Conservation (phyloP, 169 alveolate species). For the Babesia ovis region DNA sequence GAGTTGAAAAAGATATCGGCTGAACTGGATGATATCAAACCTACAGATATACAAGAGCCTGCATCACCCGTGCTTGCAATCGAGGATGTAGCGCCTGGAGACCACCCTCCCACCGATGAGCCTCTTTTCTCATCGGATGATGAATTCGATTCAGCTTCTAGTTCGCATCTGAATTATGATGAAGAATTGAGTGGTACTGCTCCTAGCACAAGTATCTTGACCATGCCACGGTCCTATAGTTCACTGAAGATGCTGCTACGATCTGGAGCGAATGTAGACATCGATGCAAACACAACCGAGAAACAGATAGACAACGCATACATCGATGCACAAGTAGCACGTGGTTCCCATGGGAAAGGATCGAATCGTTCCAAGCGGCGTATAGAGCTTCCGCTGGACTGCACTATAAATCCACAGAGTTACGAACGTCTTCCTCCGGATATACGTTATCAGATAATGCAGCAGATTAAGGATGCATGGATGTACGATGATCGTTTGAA, state of each 20-base stretch:
- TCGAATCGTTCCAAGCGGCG: constrained; percentile 1
- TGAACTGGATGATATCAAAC: not conserved
- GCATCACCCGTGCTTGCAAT: constrained; percentile 2
- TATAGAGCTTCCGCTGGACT: constrained; percentile 33
- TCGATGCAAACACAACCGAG: not conserved
- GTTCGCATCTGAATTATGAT: not conserved
- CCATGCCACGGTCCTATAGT: constrained; percentile 29
- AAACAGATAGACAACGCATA: constrained; percentile 8
- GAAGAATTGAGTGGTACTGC: not conserved
- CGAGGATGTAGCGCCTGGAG: not conserved
- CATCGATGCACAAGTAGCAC: not conserved
- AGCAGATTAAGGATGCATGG: constrained; percentile 81
- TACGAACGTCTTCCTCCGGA: constrained; percentile 77
- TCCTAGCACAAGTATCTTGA: not conserved
- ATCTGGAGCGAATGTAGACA: constrained; percentile 17
- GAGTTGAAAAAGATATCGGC: constrained; percentile 10
- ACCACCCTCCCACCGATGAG: not conserved
- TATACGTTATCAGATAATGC: constrained; percentile 77
- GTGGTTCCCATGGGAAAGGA: not conserved
- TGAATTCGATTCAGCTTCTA: constrained; percentile 1
- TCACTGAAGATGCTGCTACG: constrained; percentile 19
- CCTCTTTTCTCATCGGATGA: constrained; percentile 25
- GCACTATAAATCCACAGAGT: constrained; percentile 70
- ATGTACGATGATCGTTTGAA: constrained; percentile 75
- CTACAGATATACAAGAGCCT: not conserved